Base-by-base conservation (phyloP, 805 yeast genomes). In the Schwanniomyces occidentalis region DNA sequence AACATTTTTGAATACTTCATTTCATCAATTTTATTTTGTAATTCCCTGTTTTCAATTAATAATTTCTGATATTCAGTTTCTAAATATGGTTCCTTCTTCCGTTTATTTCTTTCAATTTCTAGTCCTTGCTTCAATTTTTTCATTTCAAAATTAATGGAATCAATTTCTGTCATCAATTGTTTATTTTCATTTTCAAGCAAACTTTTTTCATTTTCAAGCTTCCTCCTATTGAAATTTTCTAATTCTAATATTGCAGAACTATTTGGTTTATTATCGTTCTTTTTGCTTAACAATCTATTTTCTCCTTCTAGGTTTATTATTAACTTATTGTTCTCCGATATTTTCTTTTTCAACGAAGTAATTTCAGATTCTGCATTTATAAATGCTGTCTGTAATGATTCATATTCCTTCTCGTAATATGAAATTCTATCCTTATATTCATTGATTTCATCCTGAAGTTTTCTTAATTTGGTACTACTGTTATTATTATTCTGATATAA, bases 141-240 rank as follows among this genome's bases (percentile, higher is more conserved):
- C 14, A 71, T 58, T 27, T 70, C 69, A 13, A 49, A 46, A 21
- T 60, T 62, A 35, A 72, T 48, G 4, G 54, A 49, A 9, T 60
- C 62, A 8, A 72, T 53, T 36, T 71, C 37, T 32, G 38, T 48
- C 20, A 43, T 44, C 42, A 54, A 53, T 27, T 45, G 54, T 45
- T 39, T 49, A 37, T 51, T 57, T 42, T 66, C 69, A n/a, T 52
- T 49, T 25, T 52, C 49, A 25, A 37, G 38, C 16, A 41, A 40
- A 16, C 20, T 32, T 23, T 31, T 46, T 36, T 67, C 70, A 5
- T 51, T 44, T 23, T 53, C 52, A 20, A 46, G 40, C 16, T 45
- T 49, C 37, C 44, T 40, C 24, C 49, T 38, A 30, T 43, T 51
- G 15, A 47, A 40, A 13, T 46, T 48, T 20, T 53, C 58, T 22